A percentile compares a stretch with the other conserved stretches of the same genome.
Evolutionary conservation across 805 yeast genomes (phyloP).

Genomic region (Naumovozyma castellii): DNA sequence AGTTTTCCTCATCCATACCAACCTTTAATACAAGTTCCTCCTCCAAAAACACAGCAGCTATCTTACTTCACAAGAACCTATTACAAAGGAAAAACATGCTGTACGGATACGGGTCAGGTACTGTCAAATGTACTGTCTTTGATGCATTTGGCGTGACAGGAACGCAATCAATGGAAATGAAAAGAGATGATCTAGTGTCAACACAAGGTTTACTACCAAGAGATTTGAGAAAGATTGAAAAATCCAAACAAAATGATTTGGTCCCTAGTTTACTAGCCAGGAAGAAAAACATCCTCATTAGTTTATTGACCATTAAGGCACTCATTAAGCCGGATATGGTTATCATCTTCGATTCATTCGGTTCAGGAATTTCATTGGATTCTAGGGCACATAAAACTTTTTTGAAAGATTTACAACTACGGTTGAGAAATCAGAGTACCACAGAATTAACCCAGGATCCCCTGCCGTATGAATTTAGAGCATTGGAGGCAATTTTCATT

Average conservation of each 20-base stretch:
- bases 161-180: slow-evolving; percentile 63
- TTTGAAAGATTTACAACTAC: slow-evolving; percentile 15
- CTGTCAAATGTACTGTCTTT: slow-evolving; percentile 73
- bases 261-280: slow-evolving; percentile 79
- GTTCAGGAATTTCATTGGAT: slow-evolving; percentile 19
- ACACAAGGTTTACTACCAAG: slow-evolving; percentile 78
- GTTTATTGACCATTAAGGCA: slow-evolving; percentile 72
- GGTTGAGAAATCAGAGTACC: slow-evolving; percentile 18
- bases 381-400: slow-evolving; percentile 23
- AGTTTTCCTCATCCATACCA: background rate
- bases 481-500: slow-evolving; percentile 77
- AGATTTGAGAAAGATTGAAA: slow-evolving; percentile 82
- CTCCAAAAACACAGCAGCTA: slow-evolving; percentile 17
- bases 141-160: slow-evolving; percentile 59
- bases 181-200: slow-evolving; percentile 60
- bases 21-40: background rate
- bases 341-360: slow-evolving; percentile 55
- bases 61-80: slow-evolving; percentile 32
- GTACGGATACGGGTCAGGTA: slow-evolving; percentile 28
- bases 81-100: slow-evolving; percentile 30
- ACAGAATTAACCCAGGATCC: slow-evolving; percentile 21
- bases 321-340: slow-evolving; percentile 65
- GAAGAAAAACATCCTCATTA: slow-evolving; percentile 61
- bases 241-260: slow-evolving; percentile 46
- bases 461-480: slow-evolving; percentile 83